Evolutionary conservation across 2,329 filamentous ascomycete genomes (phyloP).

Genomic region (Calonectria ilicicola): DNA sequence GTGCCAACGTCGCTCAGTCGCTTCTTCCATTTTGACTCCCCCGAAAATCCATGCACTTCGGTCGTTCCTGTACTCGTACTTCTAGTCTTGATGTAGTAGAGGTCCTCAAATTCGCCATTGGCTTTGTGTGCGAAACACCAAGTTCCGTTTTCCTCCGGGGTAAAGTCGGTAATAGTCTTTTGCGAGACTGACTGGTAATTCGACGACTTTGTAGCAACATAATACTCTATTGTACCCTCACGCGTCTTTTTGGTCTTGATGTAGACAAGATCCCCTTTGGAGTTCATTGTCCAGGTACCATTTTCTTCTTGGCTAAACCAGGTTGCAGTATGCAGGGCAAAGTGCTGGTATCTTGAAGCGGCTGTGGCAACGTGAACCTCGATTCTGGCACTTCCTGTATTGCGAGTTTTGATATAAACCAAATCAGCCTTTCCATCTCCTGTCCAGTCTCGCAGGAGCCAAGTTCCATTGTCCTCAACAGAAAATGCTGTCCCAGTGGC

Average conservation of each 20-base stretch:
- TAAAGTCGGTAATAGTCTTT: background rate
- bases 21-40: background rate
- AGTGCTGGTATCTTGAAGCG: background rate
- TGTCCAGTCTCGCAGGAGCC: background rate
- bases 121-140: background rate
- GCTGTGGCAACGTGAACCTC: background rate
- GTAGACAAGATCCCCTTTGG: background rate
- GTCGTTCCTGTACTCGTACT: background rate
- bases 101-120: background rate
- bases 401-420: background rate
- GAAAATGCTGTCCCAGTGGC: background rate
- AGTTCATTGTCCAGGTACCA: background rate
- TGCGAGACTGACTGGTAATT: background rate
- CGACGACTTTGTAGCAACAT: background rate
- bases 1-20: background rate
- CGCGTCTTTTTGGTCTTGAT: background rate
- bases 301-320: background rate
- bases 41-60: background rate
- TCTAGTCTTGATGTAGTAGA: background rate
- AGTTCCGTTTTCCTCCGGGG: background rate
- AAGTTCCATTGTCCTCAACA: background rate
- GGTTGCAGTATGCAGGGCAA: background rate
- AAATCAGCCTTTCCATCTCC: background rate
- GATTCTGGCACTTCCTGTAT: background rate
- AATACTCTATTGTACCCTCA: background rate